phyloP scores from a whole-genome alignment of 768 basidiomycete species.

The Paxillus involutus region DNA sequence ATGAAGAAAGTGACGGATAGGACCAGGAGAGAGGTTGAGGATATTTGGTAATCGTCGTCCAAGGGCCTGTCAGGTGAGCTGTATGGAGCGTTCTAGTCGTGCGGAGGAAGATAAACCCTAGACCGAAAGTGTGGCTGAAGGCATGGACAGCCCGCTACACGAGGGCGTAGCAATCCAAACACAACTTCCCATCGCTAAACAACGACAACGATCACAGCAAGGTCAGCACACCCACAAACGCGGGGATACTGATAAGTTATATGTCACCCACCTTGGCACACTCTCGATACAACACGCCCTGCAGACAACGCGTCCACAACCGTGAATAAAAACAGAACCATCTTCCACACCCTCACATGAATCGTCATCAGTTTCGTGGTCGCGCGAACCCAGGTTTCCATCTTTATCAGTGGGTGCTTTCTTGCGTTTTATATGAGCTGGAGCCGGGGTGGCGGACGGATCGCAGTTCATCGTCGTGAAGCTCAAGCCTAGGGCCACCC shows the following conservation, averaged over 20 bases:
- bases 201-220: constrained; percentile 6
- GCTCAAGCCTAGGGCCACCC: constrained; percentile 24
- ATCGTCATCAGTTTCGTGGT: constrained; percentile 5
- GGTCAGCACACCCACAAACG: too few species aligned
- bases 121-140: neutral
- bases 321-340: constrained; percentile 20
- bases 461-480: constrained; percentile 23
- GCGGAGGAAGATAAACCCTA: neutral
- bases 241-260: too few species aligned
- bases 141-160: constrained; percentile 7
- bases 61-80: neutral
- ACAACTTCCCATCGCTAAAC: constrained; percentile 30
- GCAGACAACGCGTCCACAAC: constrained; percentile 37
- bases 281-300: constrained; percentile 37
- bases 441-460: neutral
- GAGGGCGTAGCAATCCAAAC: constrained; percentile 30
- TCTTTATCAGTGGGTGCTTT: constrained; percentile 26
- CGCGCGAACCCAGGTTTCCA: neutral
- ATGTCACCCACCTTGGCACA: constrained; percentile 30
- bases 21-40: neutral
- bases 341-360: constrained; percentile 1
- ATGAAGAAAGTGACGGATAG: neutral
- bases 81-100: neutral
- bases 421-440: constrained; percentile 23
- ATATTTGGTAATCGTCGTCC: neutral